Base-by-base conservation (phyloP, 768 basidiomycete species). In the Suillus fuscotomentosus region DNA sequence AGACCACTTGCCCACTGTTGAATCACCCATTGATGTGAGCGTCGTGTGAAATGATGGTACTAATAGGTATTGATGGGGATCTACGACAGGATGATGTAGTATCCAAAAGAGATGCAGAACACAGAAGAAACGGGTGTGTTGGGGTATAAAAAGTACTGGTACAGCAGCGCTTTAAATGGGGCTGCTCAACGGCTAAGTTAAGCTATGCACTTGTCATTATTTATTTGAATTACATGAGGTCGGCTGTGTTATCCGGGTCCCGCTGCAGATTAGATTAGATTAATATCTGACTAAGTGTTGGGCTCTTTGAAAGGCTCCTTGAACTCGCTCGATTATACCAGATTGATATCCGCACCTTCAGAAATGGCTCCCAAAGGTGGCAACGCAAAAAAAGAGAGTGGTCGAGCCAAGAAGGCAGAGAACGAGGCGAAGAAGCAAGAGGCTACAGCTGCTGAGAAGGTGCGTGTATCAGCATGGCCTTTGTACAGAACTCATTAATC, bases 321-420 rank as follows among this genome's bases (percentile, higher is more conserved):
- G 10, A 17, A 11, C 41, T 63, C 24, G 50, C 15, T 54, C 34
- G 38, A 51, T 56, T 39, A 42, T 42, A 47, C 45, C 41, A 8
- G 17, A 34, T 54, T 36, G 5, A 54, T 34, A 54, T 36, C 53
- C 5, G 1, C 47, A 17, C 20, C 17, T 42, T 41, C 38, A 45
- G 22, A 2, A 45, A 95, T 96, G 95, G 78, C 95, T 56, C 95
- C 95, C 1, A 94, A 93, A 76, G 91, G 89, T 66, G 87, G 84
- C 69, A 97, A 95, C 81, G 82, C 92, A 63, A 97, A 97, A 88
- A 97, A 97, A 75, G 95, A 97, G 76, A 78, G 86, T 50, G 95
- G 95, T 5, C 78, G 91, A 61, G 90, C 95, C 1, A 95, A 94
- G 79, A 97, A 97, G 76, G 92, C 92, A 31, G 92, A 95, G 72